These are phyloP conservation scores for Trifolium repens DNA, from an alignment of 306 rosid genomes.

Conservation along the genomic window DNA sequence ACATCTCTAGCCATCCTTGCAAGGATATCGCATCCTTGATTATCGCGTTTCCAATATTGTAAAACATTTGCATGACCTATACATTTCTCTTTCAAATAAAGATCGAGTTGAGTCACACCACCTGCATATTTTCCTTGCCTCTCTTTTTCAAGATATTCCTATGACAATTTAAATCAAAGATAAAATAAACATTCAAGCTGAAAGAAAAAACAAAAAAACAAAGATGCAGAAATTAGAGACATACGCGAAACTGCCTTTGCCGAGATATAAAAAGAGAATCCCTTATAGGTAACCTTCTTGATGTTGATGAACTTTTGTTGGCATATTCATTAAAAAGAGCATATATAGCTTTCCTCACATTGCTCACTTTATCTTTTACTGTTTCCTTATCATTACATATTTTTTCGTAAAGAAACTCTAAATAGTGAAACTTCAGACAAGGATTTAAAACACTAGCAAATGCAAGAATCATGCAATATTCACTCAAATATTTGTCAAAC, in stretches of 20 bases:
- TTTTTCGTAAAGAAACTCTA: not conserved
- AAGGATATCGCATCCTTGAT: not conserved
- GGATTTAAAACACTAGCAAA: constrained; percentile 18
- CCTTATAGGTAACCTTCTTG: not conserved
- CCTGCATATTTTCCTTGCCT: constrained; percentile 1
- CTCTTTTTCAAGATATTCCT: constrained; percentile 1
- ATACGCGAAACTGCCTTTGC: not conserved
- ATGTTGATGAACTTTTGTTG: constrained; percentile 18
- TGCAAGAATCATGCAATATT: constrained; percentile 37
- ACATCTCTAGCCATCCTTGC: constrained; percentile 33
- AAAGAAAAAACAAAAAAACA: not conserved
- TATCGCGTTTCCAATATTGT: not conserved
- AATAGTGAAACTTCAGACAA: not conserved
- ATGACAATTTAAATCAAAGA: constrained; percentile 21
- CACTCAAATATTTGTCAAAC: constrained; percentile 23
- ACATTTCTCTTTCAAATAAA: constrained; percentile 15
- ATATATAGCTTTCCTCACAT: constrained; percentile 25
- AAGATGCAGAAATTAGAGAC: constrained; percentile 2
- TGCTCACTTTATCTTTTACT: constrained; percentile 7
- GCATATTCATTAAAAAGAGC: constrained; percentile 25
- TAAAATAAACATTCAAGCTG: not conserved
- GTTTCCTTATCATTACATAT: not conserved
- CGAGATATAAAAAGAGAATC: not conserved
- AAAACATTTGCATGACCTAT: not conserved
- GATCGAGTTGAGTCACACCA: constrained; percentile 32